phyloP scores from a whole-genome alignment of 257 asterid genomes.

The Solanum lignicaule region DNA sequence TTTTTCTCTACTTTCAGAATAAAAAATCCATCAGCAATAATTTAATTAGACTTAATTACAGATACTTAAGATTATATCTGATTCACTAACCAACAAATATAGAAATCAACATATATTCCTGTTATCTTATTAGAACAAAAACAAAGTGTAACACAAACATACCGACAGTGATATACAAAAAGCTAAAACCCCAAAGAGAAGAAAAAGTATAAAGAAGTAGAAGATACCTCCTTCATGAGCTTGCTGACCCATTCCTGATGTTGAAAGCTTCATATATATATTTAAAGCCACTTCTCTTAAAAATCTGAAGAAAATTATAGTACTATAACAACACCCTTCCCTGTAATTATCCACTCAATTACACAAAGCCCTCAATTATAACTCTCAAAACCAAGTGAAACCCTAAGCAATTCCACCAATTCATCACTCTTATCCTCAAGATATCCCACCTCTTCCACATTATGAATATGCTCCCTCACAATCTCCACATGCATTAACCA shows the following conservation, averaged over 20 bases:
- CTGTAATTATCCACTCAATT: neutral
- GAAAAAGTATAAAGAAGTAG: neutral
- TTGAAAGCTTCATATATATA: conserved; percentile 40
- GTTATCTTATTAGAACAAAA: neutral
- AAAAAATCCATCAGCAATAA: conserved; percentile 24
- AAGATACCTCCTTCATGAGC: conserved; percentile 34
- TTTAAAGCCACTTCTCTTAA: conserved; percentile 1
- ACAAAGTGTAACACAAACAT: neutral
- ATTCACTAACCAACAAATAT: neutral
- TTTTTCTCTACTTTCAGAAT: conserved; percentile 73
- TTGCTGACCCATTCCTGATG: conserved; percentile 52
- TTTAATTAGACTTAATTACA: neutral
- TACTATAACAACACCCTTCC: neutral
- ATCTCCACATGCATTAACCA: neutral
- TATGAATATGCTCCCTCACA: neutral
- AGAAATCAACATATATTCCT: neutral
- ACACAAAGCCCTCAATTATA: conserved; percentile 2
- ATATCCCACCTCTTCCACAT: conserved; percentile 8
- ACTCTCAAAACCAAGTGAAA: conserved; percentile 15
- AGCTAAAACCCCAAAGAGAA: conserved; percentile 3
- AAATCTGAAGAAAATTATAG: neutral
- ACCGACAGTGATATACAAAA: neutral
- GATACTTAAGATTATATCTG: neutral
- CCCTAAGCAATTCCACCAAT: neutral
- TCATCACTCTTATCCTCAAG: neutral